Evolutionary conservation across 257 asterid species (phyloP).

Genomic region (Linderniella brevidens): DNA sequence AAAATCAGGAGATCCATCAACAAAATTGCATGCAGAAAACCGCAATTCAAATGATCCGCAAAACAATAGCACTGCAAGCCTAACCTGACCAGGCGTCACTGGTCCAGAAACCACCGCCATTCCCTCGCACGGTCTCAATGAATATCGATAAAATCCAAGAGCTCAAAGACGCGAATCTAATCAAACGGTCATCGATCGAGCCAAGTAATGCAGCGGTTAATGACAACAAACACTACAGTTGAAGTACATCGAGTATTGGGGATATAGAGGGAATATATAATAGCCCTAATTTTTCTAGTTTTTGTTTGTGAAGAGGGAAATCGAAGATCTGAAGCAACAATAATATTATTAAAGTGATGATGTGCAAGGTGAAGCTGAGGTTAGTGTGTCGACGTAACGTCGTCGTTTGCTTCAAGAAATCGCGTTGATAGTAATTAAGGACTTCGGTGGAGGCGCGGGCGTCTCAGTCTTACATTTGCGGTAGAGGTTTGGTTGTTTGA

Average conservation of each 20-base stretch:
- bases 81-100: conserved; percentile 5
- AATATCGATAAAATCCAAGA: not conserved
- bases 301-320: conserved; percentile 5
- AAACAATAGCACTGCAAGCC: not conserved
- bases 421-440: no score
- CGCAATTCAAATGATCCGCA: no score
- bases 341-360: not conserved
- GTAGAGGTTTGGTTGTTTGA: no score
- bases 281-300: not conserved
- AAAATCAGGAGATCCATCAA: not conserved
- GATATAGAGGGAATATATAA: no score
- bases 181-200: not conserved
- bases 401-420: conserved; percentile 48
- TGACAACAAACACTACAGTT: conserved; percentile 11
- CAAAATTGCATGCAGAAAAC: not conserved
- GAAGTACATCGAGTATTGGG: conserved; percentile 10
- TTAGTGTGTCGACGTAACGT: conserved; percentile 24
- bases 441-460: no score
- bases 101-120: conserved; percentile 5
- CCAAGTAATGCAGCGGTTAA: not conserved
- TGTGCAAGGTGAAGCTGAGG: conserved; percentile 11
- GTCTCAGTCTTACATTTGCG: no score
- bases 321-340: conserved; percentile 52
- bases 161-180: not conserved
- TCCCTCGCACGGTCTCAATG: not conserved